phyloP scores from a whole-genome alignment of 768 basidiomycete genomes.

The Kwoniella botswanensis region DNA sequence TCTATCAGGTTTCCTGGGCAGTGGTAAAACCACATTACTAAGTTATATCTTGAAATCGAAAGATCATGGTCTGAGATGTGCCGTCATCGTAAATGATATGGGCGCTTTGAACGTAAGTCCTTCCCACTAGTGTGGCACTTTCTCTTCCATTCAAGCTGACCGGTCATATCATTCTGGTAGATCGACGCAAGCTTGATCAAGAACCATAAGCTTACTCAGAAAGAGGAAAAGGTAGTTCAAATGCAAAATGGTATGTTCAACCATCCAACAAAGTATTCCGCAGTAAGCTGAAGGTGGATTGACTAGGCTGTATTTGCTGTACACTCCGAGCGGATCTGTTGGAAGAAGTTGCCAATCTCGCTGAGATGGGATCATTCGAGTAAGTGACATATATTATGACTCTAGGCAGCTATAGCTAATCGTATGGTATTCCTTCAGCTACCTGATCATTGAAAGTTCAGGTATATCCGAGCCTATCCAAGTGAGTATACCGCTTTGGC shows the following conservation, averaged over 20 bases:
- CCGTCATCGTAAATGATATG: conserved; percentile 58
- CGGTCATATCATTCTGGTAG: conserved; percentile 10
- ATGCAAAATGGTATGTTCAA: conserved; percentile 55
- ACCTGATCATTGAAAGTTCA: conserved; percentile 56
- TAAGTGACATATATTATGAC: background rate
- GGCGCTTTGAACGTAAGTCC: conserved; percentile 49
- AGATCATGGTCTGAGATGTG: conserved; percentile 48
- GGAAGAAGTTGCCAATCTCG: conserved; percentile 55
- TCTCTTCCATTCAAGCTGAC: background rate
- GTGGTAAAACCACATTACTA: conserved; percentile 56
- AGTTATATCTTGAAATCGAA: conserved; percentile 50
- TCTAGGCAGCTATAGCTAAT: background rate
- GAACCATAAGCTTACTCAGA: conserved; percentile 50
- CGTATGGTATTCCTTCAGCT: conserved; percentile 24
- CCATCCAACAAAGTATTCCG: too few relatives aligned
- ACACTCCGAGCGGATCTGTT: conserved; percentile 56
- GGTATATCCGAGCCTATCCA: conserved; percentile 56
- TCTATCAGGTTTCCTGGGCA: conserved; percentile 55
- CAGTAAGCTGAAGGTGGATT: too few relatives aligned
- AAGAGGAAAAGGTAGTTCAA: conserved; percentile 53
- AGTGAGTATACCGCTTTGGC: conserved; percentile 22
- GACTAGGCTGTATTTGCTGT: conserved; percentile 56
- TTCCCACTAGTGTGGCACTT: background rate
- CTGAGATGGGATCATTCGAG: conserved; percentile 49
- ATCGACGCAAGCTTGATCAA: conserved; percentile 55